phyloP scores from a whole-genome alignment of 2,329 filamentous ascomycete genomes.

The Chaetothyriales sp. region DNA sequence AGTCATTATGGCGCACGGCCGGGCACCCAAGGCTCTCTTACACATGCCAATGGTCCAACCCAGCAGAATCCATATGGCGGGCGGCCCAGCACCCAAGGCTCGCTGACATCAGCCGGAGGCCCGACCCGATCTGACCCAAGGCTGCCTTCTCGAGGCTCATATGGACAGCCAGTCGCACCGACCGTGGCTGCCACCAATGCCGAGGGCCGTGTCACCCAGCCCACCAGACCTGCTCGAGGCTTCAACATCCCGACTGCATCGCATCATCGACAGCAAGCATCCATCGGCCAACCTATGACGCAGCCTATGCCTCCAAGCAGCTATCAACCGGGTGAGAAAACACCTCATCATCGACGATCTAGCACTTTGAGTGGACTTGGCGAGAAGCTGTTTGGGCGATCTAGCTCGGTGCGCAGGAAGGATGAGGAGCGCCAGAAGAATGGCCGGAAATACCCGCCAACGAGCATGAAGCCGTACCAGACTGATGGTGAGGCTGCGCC shows the following conservation, averaged over 20 bases:
- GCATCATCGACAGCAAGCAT: conserved; percentile 37
- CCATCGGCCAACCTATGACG: conserved; percentile 44
- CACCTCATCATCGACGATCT: conserved; percentile 47
- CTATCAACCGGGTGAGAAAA: conserved; percentile 26
- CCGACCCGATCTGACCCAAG: conserved; percentile 28
- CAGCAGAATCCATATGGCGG: conserved; percentile 22
- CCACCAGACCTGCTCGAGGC: conserved; percentile 43
- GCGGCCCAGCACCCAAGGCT: conserved; percentile 68
- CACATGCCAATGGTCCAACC: neutral
- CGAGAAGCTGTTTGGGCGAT: conserved; percentile 71
- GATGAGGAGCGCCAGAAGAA: conserved; percentile 28
- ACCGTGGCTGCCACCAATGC: conserved; percentile 77
- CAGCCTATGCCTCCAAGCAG: conserved; percentile 42
- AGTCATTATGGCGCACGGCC: conserved; percentile 17
- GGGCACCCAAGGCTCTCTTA: conserved; percentile 15
- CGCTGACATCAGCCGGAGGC: conserved; percentile 50
- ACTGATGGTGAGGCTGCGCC: conserved; percentile 34
- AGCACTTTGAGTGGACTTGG: conserved; percentile 67
- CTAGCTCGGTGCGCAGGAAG: conserved; percentile 42
- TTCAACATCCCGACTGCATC: conserved; percentile 59
- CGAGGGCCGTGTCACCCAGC: conserved; percentile 79
- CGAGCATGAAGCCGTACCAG: conserved; percentile 66
- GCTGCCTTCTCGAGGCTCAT: conserved; percentile 62
- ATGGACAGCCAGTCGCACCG: conserved; percentile 76
- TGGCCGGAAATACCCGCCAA: conserved; percentile 66